These are phyloP conservation scores for Podospora pseudopauciseta DNA, from an alignment of 495 filamentous ascomycete genomes.

Conservation along the genomic window DNA sequence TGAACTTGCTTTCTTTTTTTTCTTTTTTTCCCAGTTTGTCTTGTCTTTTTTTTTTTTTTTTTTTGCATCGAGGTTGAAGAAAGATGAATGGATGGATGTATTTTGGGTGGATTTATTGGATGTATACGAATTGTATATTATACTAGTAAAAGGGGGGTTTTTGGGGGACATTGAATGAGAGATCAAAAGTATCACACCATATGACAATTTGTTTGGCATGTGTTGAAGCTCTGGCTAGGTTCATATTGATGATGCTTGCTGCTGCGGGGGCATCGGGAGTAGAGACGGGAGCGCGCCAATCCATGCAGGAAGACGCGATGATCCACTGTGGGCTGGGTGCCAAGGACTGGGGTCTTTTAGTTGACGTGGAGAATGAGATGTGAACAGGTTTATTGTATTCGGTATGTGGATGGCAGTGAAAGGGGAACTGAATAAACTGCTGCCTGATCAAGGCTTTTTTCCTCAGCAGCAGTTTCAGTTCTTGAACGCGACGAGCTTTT, in stretches of 20 bases:
- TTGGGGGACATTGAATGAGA: not conserved
- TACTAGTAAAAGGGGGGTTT: not conserved
- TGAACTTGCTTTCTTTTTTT: not conserved
- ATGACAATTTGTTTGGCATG: not conserved
- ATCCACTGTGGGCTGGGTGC: not conserved
- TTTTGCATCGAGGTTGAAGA: slow-evolving; percentile 1
- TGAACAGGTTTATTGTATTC: too few species aligned
- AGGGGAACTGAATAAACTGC: too few species aligned
- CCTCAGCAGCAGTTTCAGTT: too few species aligned
- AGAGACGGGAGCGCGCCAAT: not conserved
- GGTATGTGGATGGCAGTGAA: too few species aligned
- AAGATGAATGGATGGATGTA: not conserved
- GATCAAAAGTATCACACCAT: not conserved
- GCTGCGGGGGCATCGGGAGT: not conserved
- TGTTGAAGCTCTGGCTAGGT: not conserved
- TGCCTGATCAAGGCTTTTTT: too few species aligned
- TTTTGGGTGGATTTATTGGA: not conserved
- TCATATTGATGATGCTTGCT: not conserved
- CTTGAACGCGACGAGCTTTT: too few species aligned
- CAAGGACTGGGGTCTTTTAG: not conserved
- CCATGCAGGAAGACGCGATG: not conserved
- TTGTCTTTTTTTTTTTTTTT: not conserved
- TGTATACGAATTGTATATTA: slow-evolving; percentile 2
- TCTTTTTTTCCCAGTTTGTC: not conserved
- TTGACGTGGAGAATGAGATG: too few species aligned